Base-by-base conservation (phyloP, 257 asterid genomes). In the Schizonepeta tenuifolia region DNA sequence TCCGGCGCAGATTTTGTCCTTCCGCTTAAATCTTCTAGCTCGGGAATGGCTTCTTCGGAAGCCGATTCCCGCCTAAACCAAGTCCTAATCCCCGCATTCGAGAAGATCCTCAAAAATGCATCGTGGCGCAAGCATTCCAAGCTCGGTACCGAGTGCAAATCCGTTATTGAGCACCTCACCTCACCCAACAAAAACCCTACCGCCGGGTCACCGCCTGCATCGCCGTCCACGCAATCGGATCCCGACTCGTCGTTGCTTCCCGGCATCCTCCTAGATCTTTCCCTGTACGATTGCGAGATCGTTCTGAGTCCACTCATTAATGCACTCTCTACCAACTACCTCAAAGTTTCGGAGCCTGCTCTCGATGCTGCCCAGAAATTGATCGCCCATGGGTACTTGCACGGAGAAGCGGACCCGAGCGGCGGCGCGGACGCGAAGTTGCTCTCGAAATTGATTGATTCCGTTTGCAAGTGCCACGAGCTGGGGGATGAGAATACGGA, bases 81-180 rank as follows among this genome's bases (percentile, higher is more conserved):
- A 82, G 83, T 90, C 73, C 78, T 95, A 3, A 36, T 88, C 80
- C 96, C 98, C 28, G 91, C 97, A 65, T 84, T 92, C 73, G 99
- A 95, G 26, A 95, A 95, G 86, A 92, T 95, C 74, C 76, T 80
- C 33, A 95, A 95, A 74, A 90, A 83, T 67, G 96, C 94, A 14
- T 90, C 98, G 0, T 95, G 99, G 99, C 91, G 97, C 53, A 95
- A 95, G 82, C 99, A 92, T 80, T 80, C 97, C 43, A 95, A 90
- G 79, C 93, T 92, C 85, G 92, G 84, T 17, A 82, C 86, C 46
- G 91, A 92, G 88, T 90, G 96, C 84, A 95, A 92, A 89, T 87
- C 97, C 46, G 88, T 95, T 7, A 79, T 91, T 84, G 98, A 88
- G 49, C 84, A 65, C 84, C 84, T 95, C 70, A 78, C 81, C 31